Conservation (phyloP, 257 asterid species). For the Solanum pennellii region DNA sequence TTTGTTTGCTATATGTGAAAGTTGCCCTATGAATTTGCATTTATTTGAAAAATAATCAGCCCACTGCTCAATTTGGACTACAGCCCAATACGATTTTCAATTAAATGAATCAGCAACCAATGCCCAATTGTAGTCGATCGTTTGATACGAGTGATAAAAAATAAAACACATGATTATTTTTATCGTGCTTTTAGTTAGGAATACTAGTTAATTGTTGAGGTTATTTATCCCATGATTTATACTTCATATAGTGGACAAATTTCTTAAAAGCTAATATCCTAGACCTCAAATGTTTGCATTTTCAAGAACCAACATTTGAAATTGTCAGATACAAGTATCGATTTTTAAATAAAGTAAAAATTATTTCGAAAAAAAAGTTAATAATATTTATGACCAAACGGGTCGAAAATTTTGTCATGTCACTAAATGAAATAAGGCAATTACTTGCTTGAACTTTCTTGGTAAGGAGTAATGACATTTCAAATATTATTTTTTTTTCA, state of each 20-base stretch:
- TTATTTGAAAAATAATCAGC: too few species aligned
- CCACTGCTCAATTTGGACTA: neutral
- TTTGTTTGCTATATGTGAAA: too few species aligned
- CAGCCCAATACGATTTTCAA: neutral
- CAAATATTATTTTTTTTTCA: neutral
- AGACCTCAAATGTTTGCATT: neutral
- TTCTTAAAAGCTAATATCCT: neutral
- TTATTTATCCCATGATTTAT: too few species aligned
- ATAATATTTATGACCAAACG: neutral
- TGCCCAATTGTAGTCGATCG: neutral
- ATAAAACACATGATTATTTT: neutral
- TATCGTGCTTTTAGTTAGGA: neutral
- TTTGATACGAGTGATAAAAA: neutral
- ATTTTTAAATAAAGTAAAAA: neutral
- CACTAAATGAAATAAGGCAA: neutral
- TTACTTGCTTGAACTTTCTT: neutral
- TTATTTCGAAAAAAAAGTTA: neutral
- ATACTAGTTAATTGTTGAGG: too few species aligned
- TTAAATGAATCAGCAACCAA: neutral
- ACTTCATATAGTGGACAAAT: too few species aligned
- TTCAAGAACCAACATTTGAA: neutral
- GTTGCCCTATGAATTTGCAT: too few species aligned
- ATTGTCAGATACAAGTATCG: neutral
- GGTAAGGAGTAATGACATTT: neutral
- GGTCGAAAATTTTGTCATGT: neutral